Conservation (phyloP, 768 basidiomycete genomes). For the Pleurotus eryngii region DNA sequence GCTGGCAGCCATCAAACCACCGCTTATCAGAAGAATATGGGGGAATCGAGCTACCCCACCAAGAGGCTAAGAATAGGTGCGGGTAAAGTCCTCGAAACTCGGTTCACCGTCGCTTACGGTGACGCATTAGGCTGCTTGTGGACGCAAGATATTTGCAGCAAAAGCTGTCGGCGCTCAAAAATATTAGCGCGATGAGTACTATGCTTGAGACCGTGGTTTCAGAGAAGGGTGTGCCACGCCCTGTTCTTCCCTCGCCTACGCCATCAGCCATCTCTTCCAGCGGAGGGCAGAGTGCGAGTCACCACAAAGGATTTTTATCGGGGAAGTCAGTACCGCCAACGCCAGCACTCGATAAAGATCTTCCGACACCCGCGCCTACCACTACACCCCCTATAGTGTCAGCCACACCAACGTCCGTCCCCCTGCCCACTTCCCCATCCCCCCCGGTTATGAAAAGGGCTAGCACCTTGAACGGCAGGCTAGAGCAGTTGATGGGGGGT, state of each 20-base stretch:
- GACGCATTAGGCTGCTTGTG: constrained; percentile 58
- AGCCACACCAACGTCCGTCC: constrained; percentile 19
- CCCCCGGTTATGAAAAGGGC: constrained; percentile 1
- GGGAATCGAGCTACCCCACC: constrained; percentile 76
- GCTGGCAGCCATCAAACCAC: constrained; percentile 89
- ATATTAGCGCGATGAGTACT: constrained; percentile 63
- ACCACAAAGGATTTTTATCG: constrained; percentile 43
- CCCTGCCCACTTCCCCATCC: constrained; percentile 6
- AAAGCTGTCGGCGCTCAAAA: constrained; percentile 72
- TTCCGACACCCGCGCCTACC: constrained; percentile 22
- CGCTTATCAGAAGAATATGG: constrained; percentile 84
- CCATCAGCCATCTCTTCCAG: constrained; percentile 27
- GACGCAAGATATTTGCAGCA: constrained; percentile 78
- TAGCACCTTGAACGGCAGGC: constrained; percentile 5
- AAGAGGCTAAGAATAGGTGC: constrained; percentile 84
- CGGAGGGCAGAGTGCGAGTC: constrained; percentile 36
- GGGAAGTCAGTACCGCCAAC: constrained; percentile 21
- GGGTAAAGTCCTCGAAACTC: constrained; percentile 15
- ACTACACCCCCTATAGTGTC: background rate
- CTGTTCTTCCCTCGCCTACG: constrained; percentile 17
- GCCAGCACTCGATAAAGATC: constrained; percentile 32
- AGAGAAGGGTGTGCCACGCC: constrained; percentile 64
- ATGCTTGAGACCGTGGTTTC: constrained; percentile 85
- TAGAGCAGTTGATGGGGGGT: constrained; percentile 6
- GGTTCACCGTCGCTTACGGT: background rate